Evolutionary conservation across 495 filamentous ascomycete genomes (phyloP).

Genomic region (Aspergillus asperescens): DNA sequence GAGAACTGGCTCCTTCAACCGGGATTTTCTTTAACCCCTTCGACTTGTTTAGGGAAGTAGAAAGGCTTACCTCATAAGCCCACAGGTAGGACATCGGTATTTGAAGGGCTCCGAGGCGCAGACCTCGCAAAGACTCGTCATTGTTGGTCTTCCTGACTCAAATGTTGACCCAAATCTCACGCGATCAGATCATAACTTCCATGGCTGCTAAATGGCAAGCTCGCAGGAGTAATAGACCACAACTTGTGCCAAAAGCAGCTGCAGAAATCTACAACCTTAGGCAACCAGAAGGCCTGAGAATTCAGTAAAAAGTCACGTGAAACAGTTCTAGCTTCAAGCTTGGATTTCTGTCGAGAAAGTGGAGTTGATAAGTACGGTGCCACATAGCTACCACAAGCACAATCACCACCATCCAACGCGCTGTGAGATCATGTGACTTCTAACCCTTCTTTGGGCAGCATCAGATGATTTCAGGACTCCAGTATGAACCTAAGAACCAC

Average conservation of each 20-base stretch:
- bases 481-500: no score
- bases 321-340: no score
- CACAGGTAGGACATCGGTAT: conserved; percentile 63
- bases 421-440: no score
- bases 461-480: not conserved
- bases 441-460: no score
- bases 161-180: conserved; percentile 1
- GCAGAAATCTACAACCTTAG: not conserved
- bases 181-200: conserved; percentile 2
- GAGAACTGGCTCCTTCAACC: not conserved
- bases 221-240: not conserved
- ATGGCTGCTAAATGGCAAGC: conserved; percentile 10
- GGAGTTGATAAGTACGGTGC: not conserved
- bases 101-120: conserved; percentile 53
- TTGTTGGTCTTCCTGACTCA: conserved; percentile 15
- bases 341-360: no score
- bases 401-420: not conserved
- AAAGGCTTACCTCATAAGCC: conserved; percentile 53
- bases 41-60: no score
- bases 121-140: conserved; percentile 48
- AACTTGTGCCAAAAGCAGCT: not conserved
- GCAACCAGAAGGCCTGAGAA: not conserved
- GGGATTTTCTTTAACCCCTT: no score
- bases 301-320: not conserved
- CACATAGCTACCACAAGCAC: not conserved